Base-by-base conservation (phyloP, 805 yeast species). In the Metschnikowia matae region DNA sequence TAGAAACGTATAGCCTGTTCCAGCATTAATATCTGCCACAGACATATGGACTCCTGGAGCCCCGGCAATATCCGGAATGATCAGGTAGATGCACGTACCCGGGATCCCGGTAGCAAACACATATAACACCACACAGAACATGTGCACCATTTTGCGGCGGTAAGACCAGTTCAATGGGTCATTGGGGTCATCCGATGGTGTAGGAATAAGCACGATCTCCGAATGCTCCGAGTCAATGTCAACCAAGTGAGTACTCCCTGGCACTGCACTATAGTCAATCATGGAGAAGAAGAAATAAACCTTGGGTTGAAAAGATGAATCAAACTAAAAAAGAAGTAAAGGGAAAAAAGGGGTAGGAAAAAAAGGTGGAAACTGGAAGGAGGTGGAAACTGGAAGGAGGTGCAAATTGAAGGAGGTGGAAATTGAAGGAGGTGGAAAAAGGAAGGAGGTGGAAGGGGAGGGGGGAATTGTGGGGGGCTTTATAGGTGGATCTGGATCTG, bases 101-200 rank as follows among this genome's bases (percentile, higher is more conserved):
- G 58, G 56, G 23, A 55, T 49, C 47, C 82, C 82, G 1, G 75
- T 73, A 33, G 74, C 71, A 46, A 70, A 69, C 4, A 74, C 70
- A 26, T 52, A 56, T 15, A 60, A 45, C 26, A 59, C 56, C 46
- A 74, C 62, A 56, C 81, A 76, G 43, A 75, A 66, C 46, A 79
- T 66, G 39, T 76, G 73, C 34, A 77, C 40, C 64, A 68, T 63
- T 58, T 83, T 83, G 45, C 86, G 71, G 36, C 60, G 54, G 21
- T 58, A 63, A 1, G 79, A 48, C 89, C 89, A 85, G 58, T 82
- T 83, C 49, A 85, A 67, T 1, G 89, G 89, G 59, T 85, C 90
- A 55, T 84, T 80, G 6, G 88, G 86, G 53, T 83, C 83, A 46
- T 77, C 80, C 0, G 85, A 76, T 1, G 90, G 90, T 8, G 80